Conservation (phyloP, 495 filamentous ascomycete genomes). For the Thermothielavioides terrestris region DNA sequence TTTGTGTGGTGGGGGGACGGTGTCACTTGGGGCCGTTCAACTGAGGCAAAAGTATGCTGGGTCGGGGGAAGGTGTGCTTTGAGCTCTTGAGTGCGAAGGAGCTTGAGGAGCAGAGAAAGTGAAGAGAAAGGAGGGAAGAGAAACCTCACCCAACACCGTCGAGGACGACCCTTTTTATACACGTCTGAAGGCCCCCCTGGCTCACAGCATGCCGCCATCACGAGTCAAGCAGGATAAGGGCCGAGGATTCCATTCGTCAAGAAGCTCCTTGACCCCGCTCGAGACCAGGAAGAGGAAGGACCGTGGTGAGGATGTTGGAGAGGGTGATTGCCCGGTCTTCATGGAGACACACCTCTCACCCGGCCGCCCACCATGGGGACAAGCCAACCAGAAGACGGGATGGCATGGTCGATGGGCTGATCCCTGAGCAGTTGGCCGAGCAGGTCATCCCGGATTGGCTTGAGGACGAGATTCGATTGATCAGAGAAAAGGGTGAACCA, state of each 20-base stretch:
- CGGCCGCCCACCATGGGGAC: slow-evolving; percentile 44
- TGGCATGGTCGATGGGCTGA: slow-evolving; percentile 29
- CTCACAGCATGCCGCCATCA: slow-evolving; percentile 25
- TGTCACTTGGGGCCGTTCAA: slow-evolving; percentile 9
- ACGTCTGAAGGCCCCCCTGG: slow-evolving; percentile 29
- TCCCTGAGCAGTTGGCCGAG: slow-evolving; percentile 26
- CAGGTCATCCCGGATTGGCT: slow-evolving; percentile 31
- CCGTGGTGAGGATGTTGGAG: slow-evolving; percentile 27
- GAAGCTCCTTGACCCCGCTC: slow-evolving; percentile 37
- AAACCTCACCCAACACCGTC: slow-evolving; percentile 27
- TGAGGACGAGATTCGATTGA: slow-evolving; percentile 34
- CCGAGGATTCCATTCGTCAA: slow-evolving; percentile 40
- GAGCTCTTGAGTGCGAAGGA: neutral
- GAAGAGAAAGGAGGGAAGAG: slow-evolving; percentile 51
- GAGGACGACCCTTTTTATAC: slow-evolving; percentile 55
- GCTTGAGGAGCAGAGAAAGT: slow-evolving; percentile 28
- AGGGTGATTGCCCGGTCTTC: slow-evolving; percentile 23
- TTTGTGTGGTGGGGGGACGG: neutral
- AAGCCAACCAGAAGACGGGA: slow-evolving; percentile 30
- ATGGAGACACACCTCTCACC: slow-evolving; percentile 27
- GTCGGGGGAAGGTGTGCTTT: neutral
- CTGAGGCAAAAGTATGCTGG: neutral
- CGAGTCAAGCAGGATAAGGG: slow-evolving; percentile 41
- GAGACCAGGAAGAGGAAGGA: slow-evolving; percentile 28
- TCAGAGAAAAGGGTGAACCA: slow-evolving; percentile 33